These are phyloP conservation scores for Xylaria intraflava DNA, from an alignment of 495 filamentous ascomycete genomes.

Conservation along the genomic window DNA sequence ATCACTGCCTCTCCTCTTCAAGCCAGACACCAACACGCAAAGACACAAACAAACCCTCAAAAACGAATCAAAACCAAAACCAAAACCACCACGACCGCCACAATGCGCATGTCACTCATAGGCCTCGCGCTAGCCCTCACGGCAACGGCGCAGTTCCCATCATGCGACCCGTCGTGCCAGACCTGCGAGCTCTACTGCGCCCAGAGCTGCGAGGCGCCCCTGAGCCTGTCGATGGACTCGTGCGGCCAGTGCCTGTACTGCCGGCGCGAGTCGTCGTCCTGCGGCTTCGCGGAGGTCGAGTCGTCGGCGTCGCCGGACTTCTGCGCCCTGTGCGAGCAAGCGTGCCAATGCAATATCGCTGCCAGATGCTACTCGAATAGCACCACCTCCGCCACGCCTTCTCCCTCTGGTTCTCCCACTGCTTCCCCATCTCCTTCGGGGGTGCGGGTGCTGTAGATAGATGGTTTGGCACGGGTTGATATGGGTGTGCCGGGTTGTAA, in stretches of 20 bases:
- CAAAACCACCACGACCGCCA: too few relatives aligned
- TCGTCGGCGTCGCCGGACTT: constrained; percentile 12
- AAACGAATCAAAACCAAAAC: too few relatives aligned
- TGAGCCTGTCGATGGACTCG: constrained; percentile 2
- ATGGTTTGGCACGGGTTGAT: neutral
- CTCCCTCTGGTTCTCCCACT: constrained; percentile 1
- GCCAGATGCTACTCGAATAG: constrained; percentile 15
- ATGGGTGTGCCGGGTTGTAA: neutral
- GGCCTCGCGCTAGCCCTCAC: constrained; percentile 1
- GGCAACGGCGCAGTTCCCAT: neutral
- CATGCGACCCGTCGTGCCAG: constrained; percentile 1
- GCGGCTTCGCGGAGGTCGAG: constrained; percentile 10
- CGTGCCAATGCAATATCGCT: constrained; percentile 18
- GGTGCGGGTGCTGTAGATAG: neutral
- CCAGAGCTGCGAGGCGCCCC: constrained; percentile 11
- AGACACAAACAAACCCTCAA: too few relatives aligned
- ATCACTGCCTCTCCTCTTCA: too few relatives aligned
- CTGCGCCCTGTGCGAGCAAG: constrained; percentile 11
- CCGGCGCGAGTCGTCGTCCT: constrained; percentile 20
- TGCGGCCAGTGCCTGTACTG: constrained; percentile 20
- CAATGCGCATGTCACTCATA: too few relatives aligned
- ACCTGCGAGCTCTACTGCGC: constrained; percentile 18
- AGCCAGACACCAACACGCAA: too few relatives aligned
- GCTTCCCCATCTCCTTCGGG: neutral
- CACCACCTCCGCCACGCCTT: constrained; percentile 6